Base-by-base conservation (phyloP, 345 rosid species). In the Eucalyptus guilfoylei region DNA sequence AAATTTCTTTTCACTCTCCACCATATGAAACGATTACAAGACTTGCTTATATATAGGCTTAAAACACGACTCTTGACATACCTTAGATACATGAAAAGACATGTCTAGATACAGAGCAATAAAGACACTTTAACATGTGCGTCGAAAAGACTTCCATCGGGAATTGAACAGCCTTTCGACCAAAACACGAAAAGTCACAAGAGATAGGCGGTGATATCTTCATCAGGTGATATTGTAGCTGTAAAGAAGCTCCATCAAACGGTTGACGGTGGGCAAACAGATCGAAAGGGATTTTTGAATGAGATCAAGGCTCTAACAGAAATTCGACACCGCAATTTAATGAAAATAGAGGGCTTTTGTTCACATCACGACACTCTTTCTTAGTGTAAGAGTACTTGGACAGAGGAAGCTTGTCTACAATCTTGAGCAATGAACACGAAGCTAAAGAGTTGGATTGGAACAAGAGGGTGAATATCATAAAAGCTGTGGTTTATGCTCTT, bases 191-290 rank as follows among this genome's bases (percentile, higher is more conserved):
- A n/a, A n/a, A n/a, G n/a, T n/a, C n/a, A n/a, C n/a, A n/a, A n/a
- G n/a, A n/a, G n/a, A n/a, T n/a, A n/a, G n/a, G n/a, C n/a, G n/a
- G n/a, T n/a, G n/a, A n/a, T n/a, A n/a, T n/a, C n/a, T n/a, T n/a
- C n/a, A n/a, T 50, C 87, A 14, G 88, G 81, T 9, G 40, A 13
- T 19, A 32, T 45, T 1, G 92, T 93, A 42, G 93, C 94, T 8
- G 92, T 93, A 11, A 93, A 92, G 90, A 93, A 91, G 85, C 90
- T 92, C 28, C 87, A 89, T 55, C 58, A 62, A 5, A 49, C 49
- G 11, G 49, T 23, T 4, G 86, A 90, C 45, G 26, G 76, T 26
- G 86, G 49, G 28, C 60, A 32, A 28, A 86, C 72, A 37, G 52
- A 88, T 50, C 81, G 7, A 24, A 85, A 88, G 40, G 91, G 85